These are phyloP conservation scores for Amanita phalloides DNA, from an alignment of 768 basidiomycete genomes.

Conservation along the genomic window DNA sequence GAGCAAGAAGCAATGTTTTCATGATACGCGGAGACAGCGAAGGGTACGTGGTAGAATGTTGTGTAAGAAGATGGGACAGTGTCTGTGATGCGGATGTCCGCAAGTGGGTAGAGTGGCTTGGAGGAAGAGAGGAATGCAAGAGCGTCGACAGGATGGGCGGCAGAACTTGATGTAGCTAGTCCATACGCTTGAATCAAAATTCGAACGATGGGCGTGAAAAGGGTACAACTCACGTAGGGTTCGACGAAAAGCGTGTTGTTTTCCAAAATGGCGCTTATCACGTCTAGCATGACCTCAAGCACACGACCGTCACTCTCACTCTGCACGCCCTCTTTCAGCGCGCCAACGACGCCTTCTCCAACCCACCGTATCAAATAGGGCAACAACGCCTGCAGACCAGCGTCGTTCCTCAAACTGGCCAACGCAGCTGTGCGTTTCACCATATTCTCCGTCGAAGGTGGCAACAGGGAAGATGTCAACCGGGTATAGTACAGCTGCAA, in stretches of 20 bases:
- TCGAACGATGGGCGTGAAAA: not conserved
- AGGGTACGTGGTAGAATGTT: slow-evolving; percentile 84
- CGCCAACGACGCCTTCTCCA: slow-evolving; percentile 72
- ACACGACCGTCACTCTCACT: slow-evolving; percentile 57
- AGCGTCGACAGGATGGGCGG: slow-evolving; percentile 89
- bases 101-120: slow-evolving; percentile 56
- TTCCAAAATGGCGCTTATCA: slow-evolving; percentile 73
- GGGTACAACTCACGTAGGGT: slow-evolving; percentile 69
- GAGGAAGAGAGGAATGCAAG: slow-evolving; percentile 77
- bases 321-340: slow-evolving; percentile 45
- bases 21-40: slow-evolving; percentile 82
- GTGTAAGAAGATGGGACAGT: slow-evolving; percentile 68
- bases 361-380: slow-evolving; percentile 96
- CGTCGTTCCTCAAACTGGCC: slow-evolving; percentile 80
- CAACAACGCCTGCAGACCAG: slow-evolving; percentile 82
- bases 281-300: slow-evolving; percentile 77
- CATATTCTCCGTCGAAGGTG: slow-evolving; percentile 46
- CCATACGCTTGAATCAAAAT: not conserved
- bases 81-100: slow-evolving; percentile 79
- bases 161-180: slow-evolving; percentile 88
- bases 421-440: slow-evolving; percentile 82
- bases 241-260: slow-evolving; percentile 90
- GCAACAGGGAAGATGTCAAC: slow-evolving; percentile 75
- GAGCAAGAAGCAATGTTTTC: slow-evolving; percentile 85
- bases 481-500: slow-evolving; percentile 92